Base-by-base conservation (phyloP, 176 grass and related monocot species). In the Eragrostis curvula region DNA sequence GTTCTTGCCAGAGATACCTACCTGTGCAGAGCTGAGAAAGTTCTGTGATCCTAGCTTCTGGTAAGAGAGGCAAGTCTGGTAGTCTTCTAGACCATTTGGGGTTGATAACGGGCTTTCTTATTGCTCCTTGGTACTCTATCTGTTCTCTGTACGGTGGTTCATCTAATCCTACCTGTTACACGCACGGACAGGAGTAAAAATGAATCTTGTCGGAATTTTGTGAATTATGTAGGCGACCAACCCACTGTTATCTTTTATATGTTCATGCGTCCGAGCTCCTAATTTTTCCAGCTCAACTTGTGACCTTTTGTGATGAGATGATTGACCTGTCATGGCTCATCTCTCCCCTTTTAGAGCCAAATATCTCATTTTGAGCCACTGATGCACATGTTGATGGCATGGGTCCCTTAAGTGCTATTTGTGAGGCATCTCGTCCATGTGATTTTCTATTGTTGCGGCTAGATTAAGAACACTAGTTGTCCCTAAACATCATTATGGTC, bases 271-370 rank as follows among this genome's bases (percentile, higher is more conserved):
- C 50, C 12, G 50, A 81, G 32, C 24, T 69, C 30, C 44, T 69
- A 9, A 12, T 36, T 75, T 74, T 72, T 55, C 53, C 32, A 70
- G 61, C 87, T 46, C 70, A 85, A 70, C 62, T 36, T 52, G 59
- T 9, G 63, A 45, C 62, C 73, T 89, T 81, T 58, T 9, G 46
- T 16, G 21, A 40, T 24, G 70, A 25, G 39, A 21, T 51, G 27
- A 25, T 39, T 45, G 44, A 18, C 50, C 25, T 39, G 5, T 63
- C 0, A 25, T 59, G n/a, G 27, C 41, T 9, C 41, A 48, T 28
- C 20, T 39, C 50, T 45, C 44, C 24, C 41, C 62, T 80, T 80
- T 20, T 18, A 20, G 18, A 11, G 20, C 27, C 56, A 45, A 40
- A 40, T 21, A 62, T 51, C 68, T 74, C 43, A n/a, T 62, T 27